Evolutionary conservation across 176 grass and related monocot genomes (phyloP).

Genomic region (Ensete ventricosum): DNA sequence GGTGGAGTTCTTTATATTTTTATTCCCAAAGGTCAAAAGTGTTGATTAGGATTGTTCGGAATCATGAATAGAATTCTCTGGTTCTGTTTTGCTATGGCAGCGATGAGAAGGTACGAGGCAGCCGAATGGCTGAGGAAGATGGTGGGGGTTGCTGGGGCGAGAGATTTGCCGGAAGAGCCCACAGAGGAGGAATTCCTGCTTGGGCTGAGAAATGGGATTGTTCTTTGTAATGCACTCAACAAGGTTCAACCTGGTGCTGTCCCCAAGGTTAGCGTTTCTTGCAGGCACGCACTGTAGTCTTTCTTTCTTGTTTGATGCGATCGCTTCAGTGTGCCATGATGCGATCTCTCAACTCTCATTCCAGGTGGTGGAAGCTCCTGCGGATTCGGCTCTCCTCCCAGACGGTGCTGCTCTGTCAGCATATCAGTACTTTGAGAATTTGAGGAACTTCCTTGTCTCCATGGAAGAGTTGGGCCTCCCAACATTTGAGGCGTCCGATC

Average conservation of each 20-base stretch:
- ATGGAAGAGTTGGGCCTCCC: slow-evolving; percentile 75
- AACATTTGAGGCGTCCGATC: slow-evolving; percentile 84
- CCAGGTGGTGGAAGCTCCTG: slow-evolving; percentile 79
- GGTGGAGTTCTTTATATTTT: not conserved
- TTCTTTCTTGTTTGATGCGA: not conserved
- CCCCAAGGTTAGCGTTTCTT: slow-evolving; percentile 38
- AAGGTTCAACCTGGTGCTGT: slow-evolving; percentile 72
- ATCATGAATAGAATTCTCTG: not conserved
- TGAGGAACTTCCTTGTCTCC: slow-evolving; percentile 68
- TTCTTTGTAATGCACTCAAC: slow-evolving; percentile 92
- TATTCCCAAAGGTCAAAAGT: not conserved
- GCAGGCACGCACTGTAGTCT: not conserved
- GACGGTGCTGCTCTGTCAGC: slow-evolving; percentile 74
- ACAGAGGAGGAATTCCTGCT: slow-evolving; percentile 80
- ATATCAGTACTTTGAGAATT: slow-evolving; percentile 91
- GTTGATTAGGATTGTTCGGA: not conserved
- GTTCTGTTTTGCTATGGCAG: slow-evolving; percentile 38
- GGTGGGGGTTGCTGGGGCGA: slow-evolving; percentile 48
- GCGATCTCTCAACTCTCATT: not conserved
- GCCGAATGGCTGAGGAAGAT: slow-evolving; percentile 69
- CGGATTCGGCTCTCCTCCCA: slow-evolving; percentile 32
- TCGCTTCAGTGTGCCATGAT: not conserved
- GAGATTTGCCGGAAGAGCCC: slow-evolving; percentile 70
- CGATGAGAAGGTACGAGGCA: slow-evolving; percentile 77
- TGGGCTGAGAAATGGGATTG: slow-evolving; percentile 81